These are phyloP conservation scores for Arthroderma sp. DNA, from an alignment of 2,329 filamentous ascomycete species.

Conservation along the genomic window DNA sequence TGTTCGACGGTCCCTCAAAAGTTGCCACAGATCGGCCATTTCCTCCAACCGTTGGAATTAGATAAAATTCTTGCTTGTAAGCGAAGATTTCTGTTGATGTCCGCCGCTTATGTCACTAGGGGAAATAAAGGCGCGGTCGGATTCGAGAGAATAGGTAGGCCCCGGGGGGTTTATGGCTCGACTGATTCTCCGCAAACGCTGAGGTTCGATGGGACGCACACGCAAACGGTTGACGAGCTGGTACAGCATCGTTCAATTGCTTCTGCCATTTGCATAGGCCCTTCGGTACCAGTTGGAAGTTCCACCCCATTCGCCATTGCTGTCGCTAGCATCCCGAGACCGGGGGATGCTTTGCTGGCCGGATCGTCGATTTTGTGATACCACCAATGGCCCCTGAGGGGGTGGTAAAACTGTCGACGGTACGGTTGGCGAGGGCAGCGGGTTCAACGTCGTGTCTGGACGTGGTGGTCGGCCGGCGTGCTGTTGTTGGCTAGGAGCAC, in stretches of 20 bases:
- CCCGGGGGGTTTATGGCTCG: too few species aligned
- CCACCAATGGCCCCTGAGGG: neutral
- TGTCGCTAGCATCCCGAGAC: neutral
- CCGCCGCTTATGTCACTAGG: too few species aligned
- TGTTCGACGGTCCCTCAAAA: too few species aligned
- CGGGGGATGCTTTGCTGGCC: neutral
- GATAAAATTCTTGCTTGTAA: too few species aligned
- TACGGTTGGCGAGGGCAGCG: neutral
- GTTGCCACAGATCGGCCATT: too few species aligned
- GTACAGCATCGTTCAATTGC: neutral
- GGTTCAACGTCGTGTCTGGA: neutral
- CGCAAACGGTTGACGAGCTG: neutral
- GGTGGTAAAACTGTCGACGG: neutral
- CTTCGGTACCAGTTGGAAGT: constrained; percentile 12
- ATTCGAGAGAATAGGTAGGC: too few species aligned
- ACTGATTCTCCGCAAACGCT: neutral
- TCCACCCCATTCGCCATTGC: constrained; percentile 9
- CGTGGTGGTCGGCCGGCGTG: neutral
- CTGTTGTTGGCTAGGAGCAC: constrained; percentile 1
- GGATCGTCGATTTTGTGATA: neutral
- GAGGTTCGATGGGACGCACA: neutral
- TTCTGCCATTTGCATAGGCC: constrained; percentile 5
- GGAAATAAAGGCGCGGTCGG: too few species aligned
- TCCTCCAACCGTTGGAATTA: too few species aligned
- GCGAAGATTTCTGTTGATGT: too few species aligned